Conservation (phyloP, 306 rosid species). For the Lathyrus oleraceus region DNA sequence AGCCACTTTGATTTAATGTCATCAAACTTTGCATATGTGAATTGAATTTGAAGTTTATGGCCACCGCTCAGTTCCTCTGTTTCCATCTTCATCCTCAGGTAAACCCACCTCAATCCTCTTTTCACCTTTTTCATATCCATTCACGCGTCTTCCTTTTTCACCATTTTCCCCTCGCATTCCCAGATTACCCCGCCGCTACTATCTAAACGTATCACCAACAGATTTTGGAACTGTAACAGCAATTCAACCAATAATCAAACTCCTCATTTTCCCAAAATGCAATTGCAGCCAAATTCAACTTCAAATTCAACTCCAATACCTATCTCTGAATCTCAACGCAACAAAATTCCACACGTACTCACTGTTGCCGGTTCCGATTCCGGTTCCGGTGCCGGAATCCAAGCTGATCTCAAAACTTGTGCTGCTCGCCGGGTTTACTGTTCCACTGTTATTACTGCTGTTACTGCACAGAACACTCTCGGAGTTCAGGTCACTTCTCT, state of each 20-base stretch:
- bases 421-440: constrained; percentile 82
- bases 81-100: not conserved
- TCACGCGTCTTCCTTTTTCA: not conserved
- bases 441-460: constrained; percentile 89
- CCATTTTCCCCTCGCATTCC: not conserved
- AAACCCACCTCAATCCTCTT: not conserved
- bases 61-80: not conserved
- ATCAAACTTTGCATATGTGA: too few relatives aligned
- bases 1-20: too few relatives aligned
- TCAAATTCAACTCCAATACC: not conserved
- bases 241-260: constrained; percentile 20
- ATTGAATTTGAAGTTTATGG: not conserved
- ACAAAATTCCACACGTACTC: constrained; percentile 68
- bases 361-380: constrained; percentile 92
- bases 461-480: constrained; percentile 88
- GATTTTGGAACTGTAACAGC: constrained; percentile 19
- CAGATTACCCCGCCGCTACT: constrained; percentile 11
- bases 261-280: constrained; percentile 37
- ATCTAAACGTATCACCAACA: constrained; percentile 17
- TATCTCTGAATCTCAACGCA: constrained; percentile 10
- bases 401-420: constrained; percentile 89
- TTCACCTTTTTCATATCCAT: not conserved
- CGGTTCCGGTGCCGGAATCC: constrained; percentile 94
- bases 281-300: constrained; percentile 38
- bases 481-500: constrained; percentile 79